Base-by-base conservation (phyloP, 1,284 basidiomycete species). In the Malassezia dermatis region DNA sequence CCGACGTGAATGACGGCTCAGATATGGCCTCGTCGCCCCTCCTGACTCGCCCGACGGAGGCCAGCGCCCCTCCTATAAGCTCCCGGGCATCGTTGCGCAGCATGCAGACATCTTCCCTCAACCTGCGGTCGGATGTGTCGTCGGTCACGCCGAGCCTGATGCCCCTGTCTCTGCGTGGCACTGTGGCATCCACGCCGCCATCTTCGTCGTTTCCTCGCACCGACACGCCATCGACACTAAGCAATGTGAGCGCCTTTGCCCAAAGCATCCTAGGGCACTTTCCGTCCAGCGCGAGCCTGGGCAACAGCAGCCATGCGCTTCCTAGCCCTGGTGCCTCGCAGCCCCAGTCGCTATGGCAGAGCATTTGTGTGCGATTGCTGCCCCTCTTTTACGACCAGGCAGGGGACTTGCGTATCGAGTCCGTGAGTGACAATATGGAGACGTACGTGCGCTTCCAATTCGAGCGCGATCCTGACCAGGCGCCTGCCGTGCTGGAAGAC, bases 351-450 rank as follows among this genome's bases (percentile, higher is more conserved):
- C 34, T 61, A 10, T 91, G 89, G 89, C 81, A 83, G 52, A 78
- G 82, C 39, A 77, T 94, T 19, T 88, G 90, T 69, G 83, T 91
- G 23, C 83, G 88, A 69, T 83, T 94, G 7, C 77, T 95, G 11
- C 89, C 89, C 0, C 76, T 94, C 6, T 94, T 91, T 78, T 94
- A 94, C 53, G 86, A 88, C 40, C 88, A 93, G 67, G 84, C 86
- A 2, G 79, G 94, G n/a, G 81, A 84, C 62, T 82, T 85, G 37
- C 85, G 88, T 27, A 88, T 96, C 65, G 93, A 96, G 77, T 89
- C 93, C 64, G 79, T 96, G 31, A 94, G 94, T 67, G 76, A 80
- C 10, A 81, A 87, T 30, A 87, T 66, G 47, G 60, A 55, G 12
- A 78, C 81, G 4, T 89, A 91, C 68, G 84, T 91, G 58, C 81